Evolutionary conservation across 768 basidiomycete genomes (phyloP).

Genomic region (Termitomyces sp.): DNA sequence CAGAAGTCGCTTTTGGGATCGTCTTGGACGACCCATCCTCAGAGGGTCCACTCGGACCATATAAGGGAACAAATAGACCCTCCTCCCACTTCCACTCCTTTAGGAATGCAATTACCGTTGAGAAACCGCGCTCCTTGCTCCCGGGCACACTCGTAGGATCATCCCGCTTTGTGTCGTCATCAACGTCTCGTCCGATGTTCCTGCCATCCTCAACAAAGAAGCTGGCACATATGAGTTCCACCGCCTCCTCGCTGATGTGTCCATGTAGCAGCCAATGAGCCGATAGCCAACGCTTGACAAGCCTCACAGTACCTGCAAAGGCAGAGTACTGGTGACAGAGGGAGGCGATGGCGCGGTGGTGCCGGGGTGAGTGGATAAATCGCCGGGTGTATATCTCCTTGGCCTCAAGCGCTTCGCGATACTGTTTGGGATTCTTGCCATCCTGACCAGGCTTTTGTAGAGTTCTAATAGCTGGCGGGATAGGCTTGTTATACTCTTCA

Average conservation of each 20-base stretch:
- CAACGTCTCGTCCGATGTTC: slow-evolving; percentile 25
- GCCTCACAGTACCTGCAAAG: slow-evolving; percentile 79
- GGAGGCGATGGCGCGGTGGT: slow-evolving; percentile 80
- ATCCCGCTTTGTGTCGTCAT: slow-evolving; percentile 24
- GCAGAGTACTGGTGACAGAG: slow-evolving; percentile 77
- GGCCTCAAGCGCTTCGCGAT: slow-evolving; percentile 53
- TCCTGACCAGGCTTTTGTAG: slow-evolving; percentile 18
- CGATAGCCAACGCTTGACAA: slow-evolving; percentile 92
- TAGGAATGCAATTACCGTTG: slow-evolving; percentile 66
- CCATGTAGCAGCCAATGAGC: slow-evolving; percentile 81
- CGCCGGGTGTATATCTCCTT: slow-evolving; percentile 59
- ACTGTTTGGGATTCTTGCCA: slow-evolving; percentile 40
- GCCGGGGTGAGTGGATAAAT: slow-evolving; percentile 78
- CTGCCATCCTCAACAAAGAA: slow-evolving; percentile 62
- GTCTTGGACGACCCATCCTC: slow-evolving; percentile 17
- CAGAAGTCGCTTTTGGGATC: slow-evolving; percentile 18
- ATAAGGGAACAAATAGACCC: slow-evolving; percentile 73
- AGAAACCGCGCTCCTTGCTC: slow-evolving; percentile 80
- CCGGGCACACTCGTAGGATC: slow-evolving; percentile 50
- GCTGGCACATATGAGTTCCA: slow-evolving; percentile 81
- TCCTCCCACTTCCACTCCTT: slow-evolving; percentile 83
- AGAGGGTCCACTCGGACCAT: slow-evolving; percentile 33
- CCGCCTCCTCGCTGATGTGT: slow-evolving; percentile 72
- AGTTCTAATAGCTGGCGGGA: slow-evolving; percentile 33
- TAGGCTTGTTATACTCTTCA: slow-evolving; percentile 35